Conservation (phyloP, 306 rosid genomes). For the Fagus crenata region DNA sequence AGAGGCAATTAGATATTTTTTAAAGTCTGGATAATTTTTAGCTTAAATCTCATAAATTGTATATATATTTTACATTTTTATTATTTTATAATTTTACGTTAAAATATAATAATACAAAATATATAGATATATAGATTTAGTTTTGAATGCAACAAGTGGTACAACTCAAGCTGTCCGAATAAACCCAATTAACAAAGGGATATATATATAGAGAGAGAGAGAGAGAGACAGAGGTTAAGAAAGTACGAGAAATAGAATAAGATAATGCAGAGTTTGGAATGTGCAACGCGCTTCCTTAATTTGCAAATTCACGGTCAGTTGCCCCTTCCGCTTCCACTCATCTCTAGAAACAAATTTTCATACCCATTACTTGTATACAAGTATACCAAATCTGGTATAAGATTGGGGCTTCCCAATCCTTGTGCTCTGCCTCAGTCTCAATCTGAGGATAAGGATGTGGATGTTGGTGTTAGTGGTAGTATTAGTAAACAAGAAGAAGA, state of each 20-base stretch:
- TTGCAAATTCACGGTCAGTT: conserved; percentile 16
- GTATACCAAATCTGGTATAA: neutral
- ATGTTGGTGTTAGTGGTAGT: too few relatives aligned
- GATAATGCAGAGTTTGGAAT: conserved; percentile 52
- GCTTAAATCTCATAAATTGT: too few relatives aligned
- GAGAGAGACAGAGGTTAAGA: neutral
- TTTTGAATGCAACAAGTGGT: too few relatives aligned
- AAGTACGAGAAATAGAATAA: neutral
- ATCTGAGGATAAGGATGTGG: neutral
- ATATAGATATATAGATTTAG: too few relatives aligned
- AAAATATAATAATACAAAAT: too few relatives aligned
- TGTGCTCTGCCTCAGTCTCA: conserved; percentile 39
- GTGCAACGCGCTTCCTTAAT: conserved; percentile 32
- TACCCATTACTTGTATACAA: conserved; percentile 7
- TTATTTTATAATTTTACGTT: too few relatives aligned
- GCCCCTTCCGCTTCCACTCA: conserved; percentile 5
- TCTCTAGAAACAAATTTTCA: conserved; percentile 26
- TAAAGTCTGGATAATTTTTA: too few relatives aligned
- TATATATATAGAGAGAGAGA: neutral
- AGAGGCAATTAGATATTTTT: too few relatives aligned
- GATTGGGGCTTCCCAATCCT: conserved; percentile 16
- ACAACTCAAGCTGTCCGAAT: neutral
- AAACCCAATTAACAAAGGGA: too few relatives aligned
- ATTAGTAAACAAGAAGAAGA: conserved; percentile 9
- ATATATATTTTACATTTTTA: too few relatives aligned